phyloP scores from a whole-genome alignment of 2,329 filamentous ascomycete species.

The Fusarium sp. region DNA sequence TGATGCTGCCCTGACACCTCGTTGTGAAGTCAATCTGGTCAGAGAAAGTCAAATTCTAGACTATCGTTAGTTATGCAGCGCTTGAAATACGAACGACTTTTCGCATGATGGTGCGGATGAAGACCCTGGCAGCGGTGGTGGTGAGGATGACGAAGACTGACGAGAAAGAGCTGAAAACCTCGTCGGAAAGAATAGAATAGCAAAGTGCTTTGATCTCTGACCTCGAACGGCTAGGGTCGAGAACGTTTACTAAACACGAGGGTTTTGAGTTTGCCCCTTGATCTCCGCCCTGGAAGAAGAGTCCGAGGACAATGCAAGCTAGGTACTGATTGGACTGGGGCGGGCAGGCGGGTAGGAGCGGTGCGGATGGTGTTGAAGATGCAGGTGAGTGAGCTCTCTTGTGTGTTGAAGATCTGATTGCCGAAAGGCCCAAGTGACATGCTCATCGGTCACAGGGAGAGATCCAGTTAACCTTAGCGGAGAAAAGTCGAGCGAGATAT shows the following conservation, averaged over 20 bases:
- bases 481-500: not conserved
- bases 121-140: not conserved
- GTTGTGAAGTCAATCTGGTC: conserved; percentile 8
- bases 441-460: not conserved
- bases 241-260: conserved; percentile 13
- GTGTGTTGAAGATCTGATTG: conserved; percentile 22
- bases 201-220: conserved; percentile 2
- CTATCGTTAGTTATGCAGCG: not conserved
- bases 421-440: conserved; percentile 14
- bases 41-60: not conserved
- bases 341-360: conserved; percentile 26
- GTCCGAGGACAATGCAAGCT: not conserved
- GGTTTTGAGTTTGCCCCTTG: conserved; percentile 16
- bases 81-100: not conserved
- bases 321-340: not conserved
- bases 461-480: not conserved
- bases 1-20: conserved; percentile 40
- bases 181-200: not conserved
- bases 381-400: not conserved
- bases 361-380: not conserved
- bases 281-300: conserved; percentile 26
- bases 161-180: not conserved
- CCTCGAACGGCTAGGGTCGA: conserved; percentile 2
- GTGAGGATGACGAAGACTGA: conserved; percentile 19
- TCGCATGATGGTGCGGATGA: not conserved